phyloP scores from a whole-genome alignment of 2,329 filamentous ascomycete species.

The Dothiorella sarmentorum region DNA sequence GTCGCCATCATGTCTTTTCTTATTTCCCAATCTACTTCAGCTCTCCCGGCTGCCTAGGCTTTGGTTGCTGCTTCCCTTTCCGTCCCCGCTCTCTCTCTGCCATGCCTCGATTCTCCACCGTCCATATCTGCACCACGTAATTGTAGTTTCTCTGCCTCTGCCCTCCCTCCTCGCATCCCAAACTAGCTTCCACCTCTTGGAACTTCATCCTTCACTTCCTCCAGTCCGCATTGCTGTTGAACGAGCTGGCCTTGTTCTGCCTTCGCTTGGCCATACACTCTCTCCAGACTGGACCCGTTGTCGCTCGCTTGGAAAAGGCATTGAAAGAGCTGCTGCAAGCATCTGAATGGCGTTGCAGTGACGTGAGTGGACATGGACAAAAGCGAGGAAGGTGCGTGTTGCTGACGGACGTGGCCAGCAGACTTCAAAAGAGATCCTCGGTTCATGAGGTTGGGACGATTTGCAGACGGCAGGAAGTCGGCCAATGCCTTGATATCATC shows the following conservation, averaged over 20 bases:
- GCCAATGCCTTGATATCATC: too few relatives aligned
- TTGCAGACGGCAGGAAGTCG: neutral
- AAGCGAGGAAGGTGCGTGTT: neutral
- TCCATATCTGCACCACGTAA: neutral
- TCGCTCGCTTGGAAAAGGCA: too few relatives aligned
- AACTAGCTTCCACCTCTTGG: neutral
- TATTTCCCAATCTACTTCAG: neutral
- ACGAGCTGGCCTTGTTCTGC: constrained; percentile 13
- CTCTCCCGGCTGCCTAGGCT: neutral
- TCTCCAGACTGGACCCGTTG: neutral
- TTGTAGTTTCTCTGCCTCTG: neutral
- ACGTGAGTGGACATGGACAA: neutral
- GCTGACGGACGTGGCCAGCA: neutral
- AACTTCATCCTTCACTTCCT: neutral
- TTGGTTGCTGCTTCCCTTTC: constrained; percentile 15
- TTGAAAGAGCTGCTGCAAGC: neutral
- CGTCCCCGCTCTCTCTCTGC: neutral
- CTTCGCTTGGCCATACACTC: neutral
- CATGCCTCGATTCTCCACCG: neutral
- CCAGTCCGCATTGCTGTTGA: neutral
- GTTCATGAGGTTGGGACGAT: neutral
- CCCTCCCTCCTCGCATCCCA: neutral
- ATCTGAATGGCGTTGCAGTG: neutral
- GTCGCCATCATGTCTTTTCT: neutral
- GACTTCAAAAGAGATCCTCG: neutral